These are phyloP conservation scores for Backusella tarrabulga DNA, from an alignment of 192 early-diverging fungal species.

Conservation along the genomic window DNA sequence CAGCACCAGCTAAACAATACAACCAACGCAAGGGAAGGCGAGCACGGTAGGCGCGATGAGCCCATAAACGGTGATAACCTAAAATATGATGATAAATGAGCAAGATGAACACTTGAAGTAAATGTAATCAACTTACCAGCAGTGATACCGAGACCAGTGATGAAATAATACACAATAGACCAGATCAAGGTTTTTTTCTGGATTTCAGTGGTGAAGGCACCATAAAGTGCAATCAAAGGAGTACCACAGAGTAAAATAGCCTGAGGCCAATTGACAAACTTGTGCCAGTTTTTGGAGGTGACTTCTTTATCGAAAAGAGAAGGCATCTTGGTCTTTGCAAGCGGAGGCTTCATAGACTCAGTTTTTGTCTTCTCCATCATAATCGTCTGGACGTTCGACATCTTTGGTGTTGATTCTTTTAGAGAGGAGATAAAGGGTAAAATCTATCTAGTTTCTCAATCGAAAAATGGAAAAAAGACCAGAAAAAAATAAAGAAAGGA, in stretches of 20 bases:
- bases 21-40: conserved; percentile 58
- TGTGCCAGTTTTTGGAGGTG: conserved; percentile 51
- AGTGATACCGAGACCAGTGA: conserved; percentile 87
- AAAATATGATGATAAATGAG: not conserved
- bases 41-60: conserved; percentile 76
- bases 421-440: not conserved
- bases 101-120: not conserved
- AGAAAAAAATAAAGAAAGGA: conserved; percentile 12
- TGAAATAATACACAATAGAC: conserved; percentile 67
- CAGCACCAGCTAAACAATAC: conserved; percentile 64
- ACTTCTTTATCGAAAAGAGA: conserved; percentile 41
- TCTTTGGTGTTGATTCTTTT: conserved; percentile 9
- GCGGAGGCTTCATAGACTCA: conserved; percentile 31
- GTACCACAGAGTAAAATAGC: conserved; percentile 59
- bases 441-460: not conserved
- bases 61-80: conserved; percentile 85
- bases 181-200: conserved; percentile 69
- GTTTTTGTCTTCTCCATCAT: conserved; percentile 27
- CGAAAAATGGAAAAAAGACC: conserved; percentile 7
- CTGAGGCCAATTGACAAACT: conserved; percentile 72
- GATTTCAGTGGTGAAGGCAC: conserved; percentile 69
- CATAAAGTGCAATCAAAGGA: conserved; percentile 82
- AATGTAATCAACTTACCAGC: conserved; percentile 52
- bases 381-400: conserved; percentile 14
- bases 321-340: conserved; percentile 22